Evolutionary conservation across 495 filamentous ascomycete species (phyloP).

Genomic region (Lophium mytilinum): DNA sequence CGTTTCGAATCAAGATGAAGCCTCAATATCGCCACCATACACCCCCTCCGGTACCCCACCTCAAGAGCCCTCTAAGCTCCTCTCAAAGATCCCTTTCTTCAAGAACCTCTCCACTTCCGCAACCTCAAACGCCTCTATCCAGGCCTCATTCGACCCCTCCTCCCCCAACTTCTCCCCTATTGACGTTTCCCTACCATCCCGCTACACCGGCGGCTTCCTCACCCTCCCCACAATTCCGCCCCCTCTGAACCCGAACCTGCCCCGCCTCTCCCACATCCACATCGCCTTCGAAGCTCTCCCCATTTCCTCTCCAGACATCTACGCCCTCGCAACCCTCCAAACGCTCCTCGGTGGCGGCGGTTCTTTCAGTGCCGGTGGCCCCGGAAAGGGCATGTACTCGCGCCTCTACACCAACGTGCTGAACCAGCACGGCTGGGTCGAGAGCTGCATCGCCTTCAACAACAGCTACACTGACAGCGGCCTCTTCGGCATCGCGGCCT

Average conservation of each 20-base stretch:
- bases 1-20: constrained; percentile 27
- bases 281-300: constrained; percentile 92
- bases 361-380: constrained; percentile 94
- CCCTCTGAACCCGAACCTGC: constrained; percentile 68
- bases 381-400: constrained; percentile 98
- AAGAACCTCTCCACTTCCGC: constrained; percentile 78
- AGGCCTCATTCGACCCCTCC: constrained; percentile 31
- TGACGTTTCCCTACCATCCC: constrained; percentile 58
- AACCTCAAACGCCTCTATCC: constrained; percentile 50
- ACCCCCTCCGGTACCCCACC: constrained; percentile 29
- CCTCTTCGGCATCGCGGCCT: constrained; percentile 85
- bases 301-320: constrained; percentile 85
- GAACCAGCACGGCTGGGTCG: constrained; percentile 95
- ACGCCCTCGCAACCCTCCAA: constrained; percentile 92
- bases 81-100: constrained; percentile 86
- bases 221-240: constrained; percentile 71
- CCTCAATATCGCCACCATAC: constrained; percentile 37
- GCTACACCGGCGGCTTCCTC: constrained; percentile 91
- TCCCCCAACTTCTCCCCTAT: constrained; percentile 40
- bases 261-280: constrained; percentile 80
- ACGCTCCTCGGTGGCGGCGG: constrained; percentile 93
- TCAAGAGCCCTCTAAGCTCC: constrained; percentile 49
- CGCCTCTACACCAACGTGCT: constrained; percentile 95
- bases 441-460: constrained; percentile 91
- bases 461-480: constrained; percentile 94